Evolutionary conservation across 768 basidiomycete genomes (phyloP), one percentile per base, ranked within the genome.

Genomic region (Boletus reticulatus): DNA sequence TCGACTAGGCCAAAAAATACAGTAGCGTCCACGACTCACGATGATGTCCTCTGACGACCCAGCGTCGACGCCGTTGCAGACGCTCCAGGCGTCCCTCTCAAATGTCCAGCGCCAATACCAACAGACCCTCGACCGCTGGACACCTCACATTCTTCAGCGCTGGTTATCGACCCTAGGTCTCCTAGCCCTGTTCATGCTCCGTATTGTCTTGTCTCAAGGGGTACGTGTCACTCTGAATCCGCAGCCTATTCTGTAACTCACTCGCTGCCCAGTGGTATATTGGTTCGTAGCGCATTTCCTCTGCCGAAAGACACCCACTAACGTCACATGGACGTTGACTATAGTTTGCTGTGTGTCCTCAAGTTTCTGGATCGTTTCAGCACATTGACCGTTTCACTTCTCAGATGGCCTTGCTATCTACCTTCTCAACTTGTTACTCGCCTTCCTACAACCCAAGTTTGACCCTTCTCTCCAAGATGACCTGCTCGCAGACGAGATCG

Each of bases 381-480:
- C 45, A 24, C 29, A 13, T 29, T 62, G 29, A 62, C 43, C 43
- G 0, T 45, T 49, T 9, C 61, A 14, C 42, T 48, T 9, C 61
- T 13, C 57, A 90, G 89, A 96, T 68, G 95, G 91, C 17, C 87
- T 91, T 62, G 94, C 92, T 31, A 98, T 97, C 63, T 98, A 98
- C 75, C 84, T 96, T 59, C 82, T 98, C 56, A 97, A 99, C 76
- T 84, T 99, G 50, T 85, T 99, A 52, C 82, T 99, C 61, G 96
- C 97, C 2, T 99, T 99, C 80, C 80, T 99, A 17, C 95, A 98
- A 77, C 97, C 97, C 34, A 92, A 89, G 71, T 98, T 99, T 71
- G 97, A 99, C 73, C 96, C 97, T 1, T 96, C 95, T 2, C 76
- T 98, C 32, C 89, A 94, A 61, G 92, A 92, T 44, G 97, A 99